phyloP scores from a whole-genome alignment of 805 yeast species.

The Torulaspora maleeae region DNA sequence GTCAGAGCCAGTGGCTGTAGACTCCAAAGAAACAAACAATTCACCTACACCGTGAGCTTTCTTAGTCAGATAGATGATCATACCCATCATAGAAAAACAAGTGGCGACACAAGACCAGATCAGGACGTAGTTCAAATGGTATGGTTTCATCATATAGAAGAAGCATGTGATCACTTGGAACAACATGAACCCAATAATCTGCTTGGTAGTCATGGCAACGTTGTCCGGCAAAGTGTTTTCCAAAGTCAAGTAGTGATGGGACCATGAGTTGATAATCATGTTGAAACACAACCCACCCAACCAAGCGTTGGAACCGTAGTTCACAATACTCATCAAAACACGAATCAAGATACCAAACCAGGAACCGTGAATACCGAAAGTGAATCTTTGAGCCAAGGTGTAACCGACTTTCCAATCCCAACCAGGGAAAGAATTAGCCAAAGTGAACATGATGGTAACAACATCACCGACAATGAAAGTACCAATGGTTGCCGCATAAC shows the following conservation, averaged over 20 bases:
- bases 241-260: constrained; percentile 36
- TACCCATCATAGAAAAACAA: constrained; percentile 40
- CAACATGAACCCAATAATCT: constrained; percentile 37
- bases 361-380: constrained; percentile 46
- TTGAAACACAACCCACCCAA: constrained; percentile 42
- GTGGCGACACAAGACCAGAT: constrained; percentile 38
- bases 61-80: constrained; percentile 36
- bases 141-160: constrained; percentile 42
- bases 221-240: constrained; percentile 32
- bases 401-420: constrained; percentile 47
- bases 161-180: constrained; percentile 44
- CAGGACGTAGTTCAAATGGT: constrained; percentile 38
- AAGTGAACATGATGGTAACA: constrained; percentile 41
- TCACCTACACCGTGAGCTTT: constrained; percentile 37
- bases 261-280: constrained; percentile 40
- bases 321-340: constrained; percentile 44
- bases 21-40: constrained; percentile 28
- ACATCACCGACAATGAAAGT: constrained; percentile 45
- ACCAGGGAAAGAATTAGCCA: constrained; percentile 47
- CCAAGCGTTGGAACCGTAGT: constrained; percentile 46
- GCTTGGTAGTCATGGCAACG: constrained; percentile 37
- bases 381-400: constrained; percentile 43
- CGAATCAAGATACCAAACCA: constrained; percentile 40
- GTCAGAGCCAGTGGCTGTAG: constrained; percentile 35
- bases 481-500: constrained; percentile 44